Evolutionary conservation across 148 eudicot species (phyloP), one percentile per base, ranked within the genome.

Genomic region (Heliosperma pusillum): DNA sequence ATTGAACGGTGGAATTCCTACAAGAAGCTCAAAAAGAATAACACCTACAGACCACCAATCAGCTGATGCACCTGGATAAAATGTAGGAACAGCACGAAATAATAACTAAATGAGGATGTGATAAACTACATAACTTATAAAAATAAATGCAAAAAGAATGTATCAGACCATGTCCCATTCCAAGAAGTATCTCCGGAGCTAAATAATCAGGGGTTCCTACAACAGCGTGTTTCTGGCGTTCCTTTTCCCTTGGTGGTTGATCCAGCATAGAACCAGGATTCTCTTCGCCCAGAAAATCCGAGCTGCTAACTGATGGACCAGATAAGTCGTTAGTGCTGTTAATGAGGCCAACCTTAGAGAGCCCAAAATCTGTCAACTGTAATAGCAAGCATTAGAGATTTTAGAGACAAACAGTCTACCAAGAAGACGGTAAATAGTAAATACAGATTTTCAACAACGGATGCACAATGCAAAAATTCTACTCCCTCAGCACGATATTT

Each of bases 41-140:
- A 96, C 95, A 60, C 99, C 99, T 70, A 87, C 97, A 63, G 99
- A 96, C 99, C 99, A 96, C 99, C 99, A 96, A 86, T 96, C 99
- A 70, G 99, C 99, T 60, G 97, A 90, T 62, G 88, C 91, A 75
- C 97, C 99, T 96, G 74, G 68, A 83, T 66, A 45, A 71, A 26
- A 87, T 42, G 25, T 62, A 55, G 55, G n/a, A 70, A 50, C 70
- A 62, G 47, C 24, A 19, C 40, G 53, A 78, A 52, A 74, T 75
- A 74, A 69, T 76, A 3, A 25, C 62, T 20, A 70, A 45, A 58
- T 36, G 22, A 69, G 79, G 21, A 47, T 21, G 57, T 7, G 36
- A 78, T 66, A 59, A 76, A 63, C 42, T 26, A 64, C 55, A 2
- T 13, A 33, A 56, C 29, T 20, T 72, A 7, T 45, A 15, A 9